These are phyloP conservation scores for Penicillium sp. DNA, from an alignment of 2,329 filamentous ascomycete genomes.

Conservation along the genomic window DNA sequence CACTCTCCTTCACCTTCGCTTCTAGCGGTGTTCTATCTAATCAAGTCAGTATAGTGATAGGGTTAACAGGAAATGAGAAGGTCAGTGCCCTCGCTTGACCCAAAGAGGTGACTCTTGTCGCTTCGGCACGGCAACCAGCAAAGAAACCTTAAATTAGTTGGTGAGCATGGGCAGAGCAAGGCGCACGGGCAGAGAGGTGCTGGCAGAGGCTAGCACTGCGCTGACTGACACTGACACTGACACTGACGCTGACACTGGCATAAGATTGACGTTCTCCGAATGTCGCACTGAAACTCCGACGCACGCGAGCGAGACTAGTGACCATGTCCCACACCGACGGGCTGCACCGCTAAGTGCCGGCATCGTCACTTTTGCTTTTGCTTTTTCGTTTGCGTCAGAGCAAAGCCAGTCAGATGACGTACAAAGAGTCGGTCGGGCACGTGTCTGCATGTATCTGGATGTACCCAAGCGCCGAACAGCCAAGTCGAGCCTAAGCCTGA, in stretches of 20 bases:
- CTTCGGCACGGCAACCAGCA: not conserved
- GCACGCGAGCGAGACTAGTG: conserved; percentile 3
- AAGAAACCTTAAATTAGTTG: not conserved
- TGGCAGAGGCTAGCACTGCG: too few relatives aligned
- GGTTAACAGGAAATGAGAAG: not conserved
- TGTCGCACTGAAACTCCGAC: conserved; percentile 13
- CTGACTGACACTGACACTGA: not conserved
- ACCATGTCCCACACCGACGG: not conserved
- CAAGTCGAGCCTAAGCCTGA: not conserved
- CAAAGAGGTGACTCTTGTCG: not conserved
- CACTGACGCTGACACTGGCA: not conserved
- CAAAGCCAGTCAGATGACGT: not conserved
- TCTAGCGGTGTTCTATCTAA: not conserved
- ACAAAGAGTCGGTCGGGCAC: conserved; percentile 8
- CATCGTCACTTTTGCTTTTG: not conserved
- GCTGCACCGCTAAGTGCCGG: conserved; percentile 8
- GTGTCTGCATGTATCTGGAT: conserved; percentile 9
- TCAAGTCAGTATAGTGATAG: not conserved
- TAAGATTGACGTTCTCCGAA: conserved; percentile 7
- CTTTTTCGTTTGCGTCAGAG: too few relatives aligned
- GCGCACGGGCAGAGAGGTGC: not conserved
- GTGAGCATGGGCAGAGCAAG: not conserved
- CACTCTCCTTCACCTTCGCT: not conserved
- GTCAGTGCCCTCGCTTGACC: not conserved
- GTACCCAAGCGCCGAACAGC: conserved; percentile 12